phyloP scores from a whole-genome alignment of 257 asterid genomes.

The Leonotis leonurus region DNA sequence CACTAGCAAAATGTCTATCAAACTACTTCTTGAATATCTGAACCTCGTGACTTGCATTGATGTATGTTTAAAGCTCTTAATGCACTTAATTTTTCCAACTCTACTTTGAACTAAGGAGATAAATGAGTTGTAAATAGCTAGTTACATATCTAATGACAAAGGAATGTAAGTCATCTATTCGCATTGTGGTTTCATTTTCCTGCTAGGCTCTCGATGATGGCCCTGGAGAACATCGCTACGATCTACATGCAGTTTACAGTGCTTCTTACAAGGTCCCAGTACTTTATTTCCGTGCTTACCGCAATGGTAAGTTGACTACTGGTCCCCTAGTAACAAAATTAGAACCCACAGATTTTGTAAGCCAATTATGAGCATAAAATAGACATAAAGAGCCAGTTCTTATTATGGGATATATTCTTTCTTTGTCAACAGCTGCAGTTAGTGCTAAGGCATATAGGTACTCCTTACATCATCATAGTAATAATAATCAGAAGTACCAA shows the following conservation, averaged over 20 bases:
- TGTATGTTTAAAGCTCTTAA: too few relatives aligned
- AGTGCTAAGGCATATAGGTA: not conserved
- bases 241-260: constrained; percentile 66
- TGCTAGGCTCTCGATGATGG: constrained; percentile 42
- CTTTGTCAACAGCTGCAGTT: not conserved
- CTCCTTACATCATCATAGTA: too few relatives aligned
- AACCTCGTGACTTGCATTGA: too few relatives aligned
- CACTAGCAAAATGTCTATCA: too few relatives aligned
- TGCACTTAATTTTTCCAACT: not conserved
- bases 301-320: constrained; percentile 41
- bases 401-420: not conserved
- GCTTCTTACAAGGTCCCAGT: constrained; percentile 81
- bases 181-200: constrained; percentile 10
- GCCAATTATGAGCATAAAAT: too few relatives aligned
- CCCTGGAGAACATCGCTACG: constrained; percentile 43
- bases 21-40: too few relatives aligned
- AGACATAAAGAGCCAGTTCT: not conserved
- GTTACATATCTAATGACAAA: not conserved
- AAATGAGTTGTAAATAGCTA: not conserved
- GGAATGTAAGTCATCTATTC: not conserved
- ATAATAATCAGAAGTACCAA: too few relatives aligned
- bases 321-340: too few relatives aligned
- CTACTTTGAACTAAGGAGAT: not conserved
- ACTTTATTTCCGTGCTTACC: constrained; percentile 72
- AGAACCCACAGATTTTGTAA: too few relatives aligned